These are phyloP conservation scores for Themeda triandra DNA, from an alignment of 176 grass and related monocot species.

Conservation along the genomic window DNA sequence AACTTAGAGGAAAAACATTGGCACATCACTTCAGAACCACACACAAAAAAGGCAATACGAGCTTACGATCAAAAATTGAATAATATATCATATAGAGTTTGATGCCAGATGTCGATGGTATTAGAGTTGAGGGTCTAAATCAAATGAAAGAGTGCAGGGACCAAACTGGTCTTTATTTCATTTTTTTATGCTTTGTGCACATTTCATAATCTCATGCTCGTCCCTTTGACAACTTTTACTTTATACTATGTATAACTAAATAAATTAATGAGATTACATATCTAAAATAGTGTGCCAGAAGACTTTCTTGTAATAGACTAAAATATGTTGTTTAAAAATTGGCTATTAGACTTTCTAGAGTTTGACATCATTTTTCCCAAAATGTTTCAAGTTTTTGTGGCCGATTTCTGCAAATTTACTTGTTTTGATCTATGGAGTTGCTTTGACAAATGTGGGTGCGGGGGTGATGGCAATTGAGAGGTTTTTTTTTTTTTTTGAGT, in stretches of 20 bases:
- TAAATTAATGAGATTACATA: neutral
- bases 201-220: neutral
- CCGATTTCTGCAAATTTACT: too few relatives aligned
- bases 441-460: neutral
- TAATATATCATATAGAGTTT: neutral
- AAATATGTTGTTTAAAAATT: neutral
- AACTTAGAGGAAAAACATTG: neutral
- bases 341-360: neutral
- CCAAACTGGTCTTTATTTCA: neutral
- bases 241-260: neutral
- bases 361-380: neutral
- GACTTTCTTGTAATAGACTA: neutral
- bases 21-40: neutral
- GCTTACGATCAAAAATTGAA: neutral
- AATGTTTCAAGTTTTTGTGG: neutral
- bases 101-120: neutral
- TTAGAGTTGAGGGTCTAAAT: neutral
- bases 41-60: neutral
- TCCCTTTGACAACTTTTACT: neutral
- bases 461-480: accelerated
- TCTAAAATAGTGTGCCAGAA: neutral
- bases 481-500: too few relatives aligned
- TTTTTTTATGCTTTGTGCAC: neutral
- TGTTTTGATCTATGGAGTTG: neutral
- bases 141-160: neutral